Percentiles rank a stretch among this genome's conserved stretches.
Evolutionary conservation across 164 flowering plant species (phyloP).

Genomic region (Piper betle): DNA sequence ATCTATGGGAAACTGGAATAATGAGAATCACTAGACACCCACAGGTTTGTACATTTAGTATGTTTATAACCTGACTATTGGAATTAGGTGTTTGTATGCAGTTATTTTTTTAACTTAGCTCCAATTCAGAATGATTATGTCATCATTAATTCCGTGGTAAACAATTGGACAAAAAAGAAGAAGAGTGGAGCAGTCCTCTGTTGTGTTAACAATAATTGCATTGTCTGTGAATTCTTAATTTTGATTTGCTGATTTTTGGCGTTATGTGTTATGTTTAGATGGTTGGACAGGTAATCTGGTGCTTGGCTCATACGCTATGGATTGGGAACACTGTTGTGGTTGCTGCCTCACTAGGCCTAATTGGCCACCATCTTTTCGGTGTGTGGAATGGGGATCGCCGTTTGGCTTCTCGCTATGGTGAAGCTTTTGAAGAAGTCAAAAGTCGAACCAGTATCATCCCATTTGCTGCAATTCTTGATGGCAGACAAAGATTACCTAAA

Average conservation of each 20-base stretch:
- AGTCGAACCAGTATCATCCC: constrained; percentile 76
- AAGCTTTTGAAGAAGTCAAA: constrained; percentile 68
- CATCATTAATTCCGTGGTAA: too few species aligned
- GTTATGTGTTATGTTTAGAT: constrained; percentile 25
- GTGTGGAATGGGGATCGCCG: constrained; percentile 97
- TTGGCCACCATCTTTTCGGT: constrained; percentile 90
- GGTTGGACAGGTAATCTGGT: constrained; percentile 98
- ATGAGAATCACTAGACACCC: constrained; percentile 99
- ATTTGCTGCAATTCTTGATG: constrained; percentile 88
- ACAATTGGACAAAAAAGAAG: too few species aligned
- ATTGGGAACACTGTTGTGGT: constrained; percentile 82
- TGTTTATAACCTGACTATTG: background rate
- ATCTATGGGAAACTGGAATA: constrained; percentile 98
- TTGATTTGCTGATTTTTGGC: background rate
- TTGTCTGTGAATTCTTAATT: background rate
- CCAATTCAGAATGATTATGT: too few species aligned
- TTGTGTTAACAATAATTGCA: too few species aligned
- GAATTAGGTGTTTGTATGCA: too few species aligned
- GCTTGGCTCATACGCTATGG: constrained; percentile 90
- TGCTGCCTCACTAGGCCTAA: constrained; percentile 86
- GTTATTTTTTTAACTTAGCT: too few species aligned
- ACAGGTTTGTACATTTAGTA: constrained; percentile 38
- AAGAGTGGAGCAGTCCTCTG: too few species aligned
- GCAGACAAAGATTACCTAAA: constrained; percentile 79
- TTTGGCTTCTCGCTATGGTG: constrained; percentile 56